Conservation (phyloP, 371 early-diverging fungal genomes). For the Coemansia linderi region DNA sequence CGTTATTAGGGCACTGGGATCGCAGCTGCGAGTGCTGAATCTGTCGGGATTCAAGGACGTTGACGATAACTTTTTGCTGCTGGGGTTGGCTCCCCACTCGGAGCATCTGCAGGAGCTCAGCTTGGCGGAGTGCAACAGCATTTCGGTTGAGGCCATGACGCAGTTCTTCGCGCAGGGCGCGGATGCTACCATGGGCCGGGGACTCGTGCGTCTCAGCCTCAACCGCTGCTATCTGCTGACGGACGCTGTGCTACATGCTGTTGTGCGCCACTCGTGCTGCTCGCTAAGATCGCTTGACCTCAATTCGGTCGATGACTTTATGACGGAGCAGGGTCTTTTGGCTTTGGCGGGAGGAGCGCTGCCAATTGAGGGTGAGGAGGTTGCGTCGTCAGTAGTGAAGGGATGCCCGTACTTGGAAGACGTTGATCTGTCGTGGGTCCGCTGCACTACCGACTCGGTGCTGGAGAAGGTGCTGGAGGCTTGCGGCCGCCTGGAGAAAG, state of each 20-base stretch:
- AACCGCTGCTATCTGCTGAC: constrained; percentile 56
- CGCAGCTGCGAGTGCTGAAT: constrained; percentile 60
- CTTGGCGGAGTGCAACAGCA: constrained; percentile 59
- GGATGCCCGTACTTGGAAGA: constrained; percentile 57
- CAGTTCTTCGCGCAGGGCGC: constrained; percentile 54
- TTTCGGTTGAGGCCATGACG: constrained; percentile 65
- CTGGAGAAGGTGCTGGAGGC: constrained; percentile 58
- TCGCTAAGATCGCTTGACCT: constrained; percentile 62
- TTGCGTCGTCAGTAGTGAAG: not conserved
- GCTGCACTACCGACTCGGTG: constrained; percentile 71
- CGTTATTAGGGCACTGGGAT: constrained; percentile 60
- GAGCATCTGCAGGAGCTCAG: constrained; percentile 58
- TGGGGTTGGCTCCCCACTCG: constrained; percentile 63
- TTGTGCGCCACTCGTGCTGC: constrained; percentile 63
- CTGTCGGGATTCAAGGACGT: constrained; percentile 61
- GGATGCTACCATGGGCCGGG: constrained; percentile 12
- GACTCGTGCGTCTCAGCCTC: constrained; percentile 52
- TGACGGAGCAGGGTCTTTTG: constrained; percentile 63
- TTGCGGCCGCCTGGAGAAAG: constrained; percentile 56
- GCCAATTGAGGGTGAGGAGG: constrained; percentile 23
- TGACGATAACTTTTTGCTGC: constrained; percentile 61
- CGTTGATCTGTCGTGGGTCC: constrained; percentile 73
- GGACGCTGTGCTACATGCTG: constrained; percentile 63
- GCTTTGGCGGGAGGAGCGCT: constrained; percentile 49
- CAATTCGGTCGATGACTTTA: constrained; percentile 70